Conservation (phyloP, 805 yeast species). For the Suhomyces sp. region DNA sequence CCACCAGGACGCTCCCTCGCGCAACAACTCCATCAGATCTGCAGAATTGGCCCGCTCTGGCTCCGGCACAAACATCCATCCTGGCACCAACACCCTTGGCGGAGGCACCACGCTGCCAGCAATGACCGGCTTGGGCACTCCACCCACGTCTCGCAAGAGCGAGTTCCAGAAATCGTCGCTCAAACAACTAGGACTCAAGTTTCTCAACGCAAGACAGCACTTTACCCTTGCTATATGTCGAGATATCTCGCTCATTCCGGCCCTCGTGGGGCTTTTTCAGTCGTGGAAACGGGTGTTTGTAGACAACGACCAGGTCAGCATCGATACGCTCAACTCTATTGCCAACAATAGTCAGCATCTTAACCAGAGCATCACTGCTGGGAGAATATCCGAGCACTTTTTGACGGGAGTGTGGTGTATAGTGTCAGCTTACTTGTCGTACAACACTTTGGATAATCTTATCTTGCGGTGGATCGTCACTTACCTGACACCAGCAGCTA, state of each 20-base stretch:
- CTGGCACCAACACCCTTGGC: not conserved
- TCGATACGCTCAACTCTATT: not conserved
- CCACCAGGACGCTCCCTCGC: not conserved
- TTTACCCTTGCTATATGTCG: conserved; percentile 73
- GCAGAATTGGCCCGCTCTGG: not conserved
- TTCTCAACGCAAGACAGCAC: conserved; percentile 74
- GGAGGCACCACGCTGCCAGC: not conserved
- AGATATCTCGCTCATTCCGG: conserved; percentile 70
- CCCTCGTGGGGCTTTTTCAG: conserved; percentile 51
- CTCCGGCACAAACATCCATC: conserved; percentile 1
- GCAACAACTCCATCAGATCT: not conserved
- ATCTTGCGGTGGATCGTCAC: conserved; percentile 94
- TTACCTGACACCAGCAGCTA: conserved; percentile 84
- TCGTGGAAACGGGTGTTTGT: conserved; percentile 40
- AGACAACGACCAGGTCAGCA: conserved; percentile 1
- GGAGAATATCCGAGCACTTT: conserved; percentile 73
- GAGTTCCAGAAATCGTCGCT: conserved; percentile 20
- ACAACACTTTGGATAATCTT: conserved; percentile 79
- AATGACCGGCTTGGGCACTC: not conserved
- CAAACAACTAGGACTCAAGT: conserved; percentile 64
- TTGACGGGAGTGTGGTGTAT: conserved; percentile 90
- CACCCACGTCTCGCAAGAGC: not conserved
- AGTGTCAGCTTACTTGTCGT: conserved; percentile 81
- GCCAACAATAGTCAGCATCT: conserved; percentile 1
- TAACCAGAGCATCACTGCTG: conserved; percentile 41